phyloP scores from a whole-genome alignment of 2,329 filamentous ascomycete species.

The Fusarium armeniacum region DNA sequence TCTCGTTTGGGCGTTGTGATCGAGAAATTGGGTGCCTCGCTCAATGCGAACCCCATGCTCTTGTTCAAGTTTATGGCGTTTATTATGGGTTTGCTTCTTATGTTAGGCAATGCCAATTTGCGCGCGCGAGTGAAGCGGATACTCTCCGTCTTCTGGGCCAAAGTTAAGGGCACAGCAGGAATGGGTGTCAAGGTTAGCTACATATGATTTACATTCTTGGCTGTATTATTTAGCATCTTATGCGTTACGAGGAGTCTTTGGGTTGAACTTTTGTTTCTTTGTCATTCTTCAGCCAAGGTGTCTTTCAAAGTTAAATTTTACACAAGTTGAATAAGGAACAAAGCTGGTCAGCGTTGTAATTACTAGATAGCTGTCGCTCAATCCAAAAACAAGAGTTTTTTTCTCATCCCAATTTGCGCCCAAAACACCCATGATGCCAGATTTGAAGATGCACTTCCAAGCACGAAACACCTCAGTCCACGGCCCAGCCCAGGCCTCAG shows the following conservation, averaged over 20 bases:
- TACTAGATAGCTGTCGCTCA: constrained; percentile 31
- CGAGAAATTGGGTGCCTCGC: constrained; percentile 63
- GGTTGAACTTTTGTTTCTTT: constrained; percentile 26
- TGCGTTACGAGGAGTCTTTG: constrained; percentile 52
- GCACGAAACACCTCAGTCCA: constrained; percentile 33
- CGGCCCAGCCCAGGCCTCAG: constrained; percentile 65
- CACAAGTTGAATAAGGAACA: constrained; percentile 24
- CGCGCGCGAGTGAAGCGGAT: constrained; percentile 80
- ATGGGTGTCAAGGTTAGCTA: constrained; percentile 99
- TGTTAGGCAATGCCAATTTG: constrained; percentile 81
- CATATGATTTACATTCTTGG: constrained; percentile 69
- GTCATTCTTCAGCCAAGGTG: constrained; percentile 29
- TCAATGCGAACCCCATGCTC: constrained; percentile 70
- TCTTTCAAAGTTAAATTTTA: constrained; percentile 37
- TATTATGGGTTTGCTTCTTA: constrained; percentile 80
- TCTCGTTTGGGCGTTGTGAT: constrained; percentile 66
- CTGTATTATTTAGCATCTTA: constrained; percentile 46
- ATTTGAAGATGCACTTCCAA: constrained; percentile 30
- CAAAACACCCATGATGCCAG: constrained; percentile 45
- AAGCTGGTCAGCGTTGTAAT: constrained; percentile 31
- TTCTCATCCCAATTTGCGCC: constrained; percentile 37
- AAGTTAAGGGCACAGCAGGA: constrained; percentile 85
- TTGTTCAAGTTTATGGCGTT: constrained; percentile 80
- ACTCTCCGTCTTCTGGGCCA: constrained; percentile 80
- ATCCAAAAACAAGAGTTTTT: constrained; percentile 24